phyloP scores from a whole-genome alignment of 2,329 filamentous ascomycete genomes.

The Sordariomycetes sp. region DNA sequence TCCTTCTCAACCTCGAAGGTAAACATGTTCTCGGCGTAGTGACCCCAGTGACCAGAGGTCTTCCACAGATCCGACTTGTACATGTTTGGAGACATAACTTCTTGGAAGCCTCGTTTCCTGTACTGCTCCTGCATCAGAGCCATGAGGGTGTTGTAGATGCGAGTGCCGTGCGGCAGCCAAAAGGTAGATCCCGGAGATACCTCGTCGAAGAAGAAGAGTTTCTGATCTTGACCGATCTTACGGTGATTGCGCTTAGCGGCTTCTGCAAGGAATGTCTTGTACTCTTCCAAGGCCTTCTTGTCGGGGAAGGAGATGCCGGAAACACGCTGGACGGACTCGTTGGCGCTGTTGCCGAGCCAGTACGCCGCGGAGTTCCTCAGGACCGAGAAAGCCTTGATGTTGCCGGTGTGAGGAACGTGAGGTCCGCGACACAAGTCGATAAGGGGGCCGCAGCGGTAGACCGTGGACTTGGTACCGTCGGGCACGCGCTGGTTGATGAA shows the following conservation, averaged over 20 bases:
- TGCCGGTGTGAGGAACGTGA: slow-evolving; percentile 83
- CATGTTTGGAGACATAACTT: slow-evolving; percentile 92
- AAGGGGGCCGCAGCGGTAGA: slow-evolving; percentile 86
- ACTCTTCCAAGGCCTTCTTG: slow-evolving; percentile 88
- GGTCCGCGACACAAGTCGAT: slow-evolving; percentile 95
- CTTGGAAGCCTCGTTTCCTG: slow-evolving; percentile 86
- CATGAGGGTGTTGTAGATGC: slow-evolving; percentile 86
- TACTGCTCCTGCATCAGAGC: slow-evolving; percentile 79
- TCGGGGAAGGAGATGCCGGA: slow-evolving; percentile 93
- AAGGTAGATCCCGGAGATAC: slow-evolving; percentile 89
- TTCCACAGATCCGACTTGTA: slow-evolving; percentile 93
- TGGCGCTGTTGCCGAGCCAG: slow-evolving; percentile 87
- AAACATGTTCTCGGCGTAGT: slow-evolving; percentile 84
- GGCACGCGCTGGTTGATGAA: slow-evolving; percentile 68
- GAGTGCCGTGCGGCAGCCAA: slow-evolving; percentile 84
- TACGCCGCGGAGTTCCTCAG: slow-evolving; percentile 75
- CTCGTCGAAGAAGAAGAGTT: slow-evolving; percentile 95
- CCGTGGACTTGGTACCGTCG: slow-evolving; percentile 83
- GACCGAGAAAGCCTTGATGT: slow-evolving; percentile 90
- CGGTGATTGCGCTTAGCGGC: slow-evolving; percentile 96
- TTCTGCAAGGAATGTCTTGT: slow-evolving; percentile 92
- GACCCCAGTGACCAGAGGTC: slow-evolving; percentile 84
- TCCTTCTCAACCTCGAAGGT: slow-evolving; percentile 70
- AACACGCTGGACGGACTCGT: slow-evolving; percentile 92
- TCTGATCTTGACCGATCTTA: slow-evolving; percentile 88